Percentiles rank a stretch among this genome's conserved stretches.
Evolutionary conservation across 345 rosid species (phyloP).

Genomic region (Camelina neglecta): DNA sequence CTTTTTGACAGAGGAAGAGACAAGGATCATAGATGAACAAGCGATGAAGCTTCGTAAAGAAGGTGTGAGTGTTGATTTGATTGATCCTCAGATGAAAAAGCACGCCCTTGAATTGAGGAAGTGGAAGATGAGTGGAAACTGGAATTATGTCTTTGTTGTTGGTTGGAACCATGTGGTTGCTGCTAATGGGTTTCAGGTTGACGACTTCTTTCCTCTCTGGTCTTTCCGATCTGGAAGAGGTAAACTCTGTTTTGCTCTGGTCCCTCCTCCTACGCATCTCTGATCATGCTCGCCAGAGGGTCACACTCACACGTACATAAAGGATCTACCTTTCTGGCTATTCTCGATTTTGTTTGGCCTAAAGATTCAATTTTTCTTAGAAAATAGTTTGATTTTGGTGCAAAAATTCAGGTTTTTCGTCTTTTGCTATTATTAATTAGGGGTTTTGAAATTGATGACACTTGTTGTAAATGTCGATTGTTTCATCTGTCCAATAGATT

Average conservation of each 20-base stretch:
- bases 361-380: not conserved
- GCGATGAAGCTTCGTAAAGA: not conserved
- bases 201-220: constrained; percentile 8
- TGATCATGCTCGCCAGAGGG: not conserved
- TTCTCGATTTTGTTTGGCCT: not conserved
- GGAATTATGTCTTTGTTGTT: not conserved
- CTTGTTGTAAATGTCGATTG: too few relatives aligned
- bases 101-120: constrained; percentile 21
- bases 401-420: not conserved
- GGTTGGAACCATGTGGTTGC: constrained; percentile 28
- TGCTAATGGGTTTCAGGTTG: not conserved
- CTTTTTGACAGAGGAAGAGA: constrained; percentile 18
- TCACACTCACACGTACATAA: not conserved
- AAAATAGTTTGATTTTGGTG: not conserved
- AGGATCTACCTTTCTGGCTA: not conserved
- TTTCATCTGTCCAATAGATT: too few relatives aligned
- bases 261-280: constrained; percentile 5
- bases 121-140: constrained; percentile 1
- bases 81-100: not conserved
- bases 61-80: too few relatives aligned
- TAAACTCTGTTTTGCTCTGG: constrained; percentile 11
- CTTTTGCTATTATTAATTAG: not conserved
- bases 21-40: not conserved
- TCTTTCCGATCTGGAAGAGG: constrained; percentile 24
- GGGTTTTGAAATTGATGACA: not conserved